Conservation (phyloP, 345 rosid genomes). For the Excoecaria agallocha region DNA sequence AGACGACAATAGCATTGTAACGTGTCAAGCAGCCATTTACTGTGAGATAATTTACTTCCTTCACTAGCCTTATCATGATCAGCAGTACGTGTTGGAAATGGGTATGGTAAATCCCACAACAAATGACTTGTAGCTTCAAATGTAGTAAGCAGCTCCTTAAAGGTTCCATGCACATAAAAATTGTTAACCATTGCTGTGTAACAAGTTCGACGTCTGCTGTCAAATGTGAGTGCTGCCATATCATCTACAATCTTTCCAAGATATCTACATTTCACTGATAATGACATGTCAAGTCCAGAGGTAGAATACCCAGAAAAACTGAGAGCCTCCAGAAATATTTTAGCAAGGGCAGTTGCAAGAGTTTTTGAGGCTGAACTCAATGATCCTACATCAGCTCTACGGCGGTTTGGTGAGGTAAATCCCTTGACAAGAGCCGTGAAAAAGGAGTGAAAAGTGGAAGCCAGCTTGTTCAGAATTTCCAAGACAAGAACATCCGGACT, state of each 20-base stretch:
- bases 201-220: constrained; percentile 76
- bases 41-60: constrained; percentile 59
- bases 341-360: constrained; percentile 80
- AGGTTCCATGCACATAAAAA: constrained; percentile 88
- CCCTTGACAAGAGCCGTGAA: constrained; percentile 90
- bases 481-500: constrained; percentile 65
- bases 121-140: constrained; percentile 95
- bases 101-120: constrained; percentile 71
- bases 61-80: constrained; percentile 69
- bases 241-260: constrained; percentile 93
- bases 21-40: constrained; percentile 77
- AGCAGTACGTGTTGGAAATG: constrained; percentile 45
- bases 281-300: constrained; percentile 53
- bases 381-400: constrained; percentile 77
- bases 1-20: constrained; percentile 73
- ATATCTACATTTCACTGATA: constrained; percentile 85
- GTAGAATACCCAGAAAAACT: constrained; percentile 70
- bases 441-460: constrained; percentile 63
- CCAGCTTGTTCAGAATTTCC: constrained; percentile 75
- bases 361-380: constrained; percentile 76
- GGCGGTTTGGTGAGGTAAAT: constrained; percentile 81
- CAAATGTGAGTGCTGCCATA: constrained; percentile 71
- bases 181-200: constrained; percentile 83
- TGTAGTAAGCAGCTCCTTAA: constrained; percentile 83
- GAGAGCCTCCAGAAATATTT: constrained; percentile 78